Evolutionary conservation across 345 rosid species (phyloP).

Genomic region (Streptanthus diversifolius): DNA sequence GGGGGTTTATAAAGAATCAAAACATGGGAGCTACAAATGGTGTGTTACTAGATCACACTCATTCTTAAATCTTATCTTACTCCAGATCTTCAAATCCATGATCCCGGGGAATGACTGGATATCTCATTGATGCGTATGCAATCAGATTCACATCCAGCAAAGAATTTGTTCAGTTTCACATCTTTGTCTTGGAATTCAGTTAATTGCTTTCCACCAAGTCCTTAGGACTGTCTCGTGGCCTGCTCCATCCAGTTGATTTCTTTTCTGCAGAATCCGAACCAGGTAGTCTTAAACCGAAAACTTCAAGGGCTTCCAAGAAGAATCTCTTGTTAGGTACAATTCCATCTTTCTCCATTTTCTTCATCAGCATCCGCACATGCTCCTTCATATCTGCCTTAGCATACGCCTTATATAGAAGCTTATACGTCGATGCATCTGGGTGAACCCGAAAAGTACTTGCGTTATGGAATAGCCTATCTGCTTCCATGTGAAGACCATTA

Average conservation of each 20-base stretch:
- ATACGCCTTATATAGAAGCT: conserved; percentile 78
- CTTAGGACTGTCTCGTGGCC: conserved; percentile 5
- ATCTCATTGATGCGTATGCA: background rate
- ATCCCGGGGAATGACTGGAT: background rate
- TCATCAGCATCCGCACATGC: conserved; percentile 56
- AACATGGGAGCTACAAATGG: conserved; percentile 86
- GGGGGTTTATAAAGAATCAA: conserved; percentile 74
- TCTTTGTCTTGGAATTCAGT: background rate
- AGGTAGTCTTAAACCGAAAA: conserved; percentile 44
- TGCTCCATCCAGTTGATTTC: conserved; percentile 23
- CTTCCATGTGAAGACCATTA: conserved; percentile 69
- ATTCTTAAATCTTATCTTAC: background rate
- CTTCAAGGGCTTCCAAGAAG: conserved; percentile 78
- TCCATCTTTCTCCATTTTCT: conserved; percentile 74
- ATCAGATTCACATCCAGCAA: background rate
- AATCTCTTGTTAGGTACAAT: conserved; percentile 78
- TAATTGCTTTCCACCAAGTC: conserved; percentile 1
- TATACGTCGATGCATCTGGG: conserved; percentile 70
- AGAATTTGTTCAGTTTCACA: background rate
- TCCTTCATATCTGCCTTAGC: conserved; percentile 73
- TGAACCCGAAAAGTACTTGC: conserved; percentile 41
- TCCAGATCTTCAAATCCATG: too few species aligned
- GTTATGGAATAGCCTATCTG: conserved; percentile 51
- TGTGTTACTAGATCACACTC: conserved; percentile 26
- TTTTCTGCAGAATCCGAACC: conserved; percentile 34